A percentile compares a stretch with the other conserved stretches of the same genome.
phyloP scores from a whole-genome alignment of 805 yeast species.

The Wickerhamiella slavikovae region DNA sequence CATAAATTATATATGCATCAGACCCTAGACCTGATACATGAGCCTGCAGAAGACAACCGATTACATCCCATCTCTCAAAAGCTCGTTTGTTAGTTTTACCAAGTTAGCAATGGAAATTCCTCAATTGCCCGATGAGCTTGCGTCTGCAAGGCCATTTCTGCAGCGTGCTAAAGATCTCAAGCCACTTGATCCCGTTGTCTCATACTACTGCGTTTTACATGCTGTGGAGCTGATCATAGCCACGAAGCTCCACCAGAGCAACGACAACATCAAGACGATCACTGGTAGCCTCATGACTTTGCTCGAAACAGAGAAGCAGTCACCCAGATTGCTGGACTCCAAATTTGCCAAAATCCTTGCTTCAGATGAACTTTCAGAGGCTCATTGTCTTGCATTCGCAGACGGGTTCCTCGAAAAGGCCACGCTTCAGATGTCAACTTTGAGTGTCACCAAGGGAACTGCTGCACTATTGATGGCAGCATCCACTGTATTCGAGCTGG shows the following conservation, averaged over 20 bases:
- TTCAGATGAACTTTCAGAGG: conserved; percentile 38
- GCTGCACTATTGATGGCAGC: conserved; percentile 34
- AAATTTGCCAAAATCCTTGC: conserved; percentile 28
- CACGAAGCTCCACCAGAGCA: conserved; percentile 34
- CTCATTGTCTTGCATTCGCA: conserved; percentile 36
- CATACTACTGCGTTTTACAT: conserved; percentile 53
- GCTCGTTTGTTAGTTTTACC: too few species aligned
- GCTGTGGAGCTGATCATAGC: conserved; percentile 55
- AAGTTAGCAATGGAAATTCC: conserved; percentile 24
- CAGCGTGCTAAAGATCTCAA: conserved; percentile 36
- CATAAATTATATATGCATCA: not conserved
- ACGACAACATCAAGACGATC: conserved; percentile 33
- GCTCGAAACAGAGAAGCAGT: conserved; percentile 37
- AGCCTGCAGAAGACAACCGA: too few species aligned
- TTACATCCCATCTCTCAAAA: too few species aligned
- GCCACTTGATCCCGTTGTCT: conserved; percentile 38
- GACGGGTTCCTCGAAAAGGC: conserved; percentile 35
- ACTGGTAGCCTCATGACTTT: conserved; percentile 46
- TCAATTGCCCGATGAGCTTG: conserved; percentile 12
- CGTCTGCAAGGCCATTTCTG: conserved; percentile 12
- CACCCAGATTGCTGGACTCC: conserved; percentile 19
- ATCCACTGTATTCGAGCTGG: conserved; percentile 30
- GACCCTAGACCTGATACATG: too few species aligned
- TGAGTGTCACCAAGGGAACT: conserved; percentile 25
- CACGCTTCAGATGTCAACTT: conserved; percentile 26